A percentile compares a stretch with the other conserved stretches of the same genome.
Conservation (phyloP, 805 yeast species). For the Pichia nakasei region DNA sequence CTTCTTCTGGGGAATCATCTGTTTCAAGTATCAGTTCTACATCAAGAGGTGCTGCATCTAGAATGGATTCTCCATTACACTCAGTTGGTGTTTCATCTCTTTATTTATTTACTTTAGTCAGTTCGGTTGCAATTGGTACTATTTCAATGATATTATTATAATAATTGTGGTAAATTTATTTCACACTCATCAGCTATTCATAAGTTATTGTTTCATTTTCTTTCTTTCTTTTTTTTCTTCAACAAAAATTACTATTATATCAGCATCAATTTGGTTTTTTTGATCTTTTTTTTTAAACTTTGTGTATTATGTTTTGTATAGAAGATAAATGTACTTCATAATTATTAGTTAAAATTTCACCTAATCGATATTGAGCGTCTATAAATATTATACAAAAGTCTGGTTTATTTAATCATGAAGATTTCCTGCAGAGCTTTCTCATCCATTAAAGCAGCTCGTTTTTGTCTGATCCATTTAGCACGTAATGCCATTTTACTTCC, state of each 20-base stretch:
- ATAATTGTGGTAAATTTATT: background rate
- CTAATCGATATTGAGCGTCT: too few species aligned
- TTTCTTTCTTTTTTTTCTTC: background rate
- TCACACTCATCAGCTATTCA: too few species aligned
- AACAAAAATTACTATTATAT: too few species aligned
- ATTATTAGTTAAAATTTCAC: too few species aligned
- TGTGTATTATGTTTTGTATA: too few species aligned
- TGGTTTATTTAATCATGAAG: constrained; percentile 55
- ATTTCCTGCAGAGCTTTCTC: constrained; percentile 84
- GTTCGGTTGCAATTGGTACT: constrained; percentile 5
- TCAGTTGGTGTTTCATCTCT: constrained; percentile 30
- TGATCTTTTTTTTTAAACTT: too few species aligned
- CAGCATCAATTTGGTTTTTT: too few species aligned
- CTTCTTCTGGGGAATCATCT: constrained; percentile 23
- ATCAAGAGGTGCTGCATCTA: constrained; percentile 6
- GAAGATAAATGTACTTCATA: too few species aligned
- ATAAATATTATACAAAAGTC: background rate
- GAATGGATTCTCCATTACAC: constrained; percentile 3
- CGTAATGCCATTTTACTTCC: constrained; percentile 64
- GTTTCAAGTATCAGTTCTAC: constrained; percentile 14
- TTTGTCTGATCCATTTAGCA: constrained; percentile 81
- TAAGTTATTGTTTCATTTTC: background rate
- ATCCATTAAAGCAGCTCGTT: constrained; percentile 87
- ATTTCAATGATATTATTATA: constrained; percentile 6
- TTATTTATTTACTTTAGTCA: constrained; percentile 5